Percentiles rank a stretch among this genome's conserved stretches.
These are phyloP conservation scores for Hebeloma cylindrosporum DNA, from an alignment of 768 basidiomycete genomes.

Conservation along the genomic window DNA sequence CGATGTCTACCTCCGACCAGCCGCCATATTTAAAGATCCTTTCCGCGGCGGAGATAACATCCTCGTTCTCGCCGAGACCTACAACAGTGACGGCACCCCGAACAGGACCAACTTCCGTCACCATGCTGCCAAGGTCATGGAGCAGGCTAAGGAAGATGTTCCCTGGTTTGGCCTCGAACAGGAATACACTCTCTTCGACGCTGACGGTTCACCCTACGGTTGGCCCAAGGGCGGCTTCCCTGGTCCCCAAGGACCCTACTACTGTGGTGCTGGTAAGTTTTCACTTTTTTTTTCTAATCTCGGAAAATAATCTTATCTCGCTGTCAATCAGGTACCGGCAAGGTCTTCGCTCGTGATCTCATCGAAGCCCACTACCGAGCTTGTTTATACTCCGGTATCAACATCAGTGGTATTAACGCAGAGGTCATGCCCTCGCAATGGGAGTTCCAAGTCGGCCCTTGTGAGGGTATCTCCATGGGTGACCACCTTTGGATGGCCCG, in stretches of 20 bases:
- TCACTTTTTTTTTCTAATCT: neutral
- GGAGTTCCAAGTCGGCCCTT: constrained; percentile 99
- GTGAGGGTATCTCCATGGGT: constrained; percentile 97
- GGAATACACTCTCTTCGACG: constrained; percentile 97
- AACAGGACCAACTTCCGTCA: constrained; percentile 97
- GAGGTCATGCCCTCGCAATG: constrained; percentile 99
- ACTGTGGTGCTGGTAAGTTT: constrained; percentile 91
- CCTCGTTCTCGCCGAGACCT: constrained; percentile 93
- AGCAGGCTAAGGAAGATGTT: constrained; percentile 70
- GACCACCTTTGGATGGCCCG: constrained; percentile 99
- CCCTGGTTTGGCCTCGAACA: constrained; percentile 99
- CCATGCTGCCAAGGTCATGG: constrained; percentile 94
- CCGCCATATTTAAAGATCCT: constrained; percentile 96
- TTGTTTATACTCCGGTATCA: constrained; percentile 92
- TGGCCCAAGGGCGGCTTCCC: constrained; percentile 99
- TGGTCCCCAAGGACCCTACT: constrained; percentile 98
- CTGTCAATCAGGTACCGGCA: constrained; percentile 76
- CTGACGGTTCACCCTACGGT: constrained; percentile 85
- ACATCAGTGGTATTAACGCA: constrained; percentile 99
- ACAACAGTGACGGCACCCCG: constrained; percentile 98
- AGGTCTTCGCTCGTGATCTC: constrained; percentile 97
- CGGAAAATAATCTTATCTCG: constrained; percentile 18
- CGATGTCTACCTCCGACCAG: constrained; percentile 97
- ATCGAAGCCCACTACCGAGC: constrained; percentile 99
- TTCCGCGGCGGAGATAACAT: constrained; percentile 99